Percentiles rank a stretch among this genome's conserved stretches.
Conservation (phyloP, 768 basidiomycete species). For the Suillus americanus region DNA sequence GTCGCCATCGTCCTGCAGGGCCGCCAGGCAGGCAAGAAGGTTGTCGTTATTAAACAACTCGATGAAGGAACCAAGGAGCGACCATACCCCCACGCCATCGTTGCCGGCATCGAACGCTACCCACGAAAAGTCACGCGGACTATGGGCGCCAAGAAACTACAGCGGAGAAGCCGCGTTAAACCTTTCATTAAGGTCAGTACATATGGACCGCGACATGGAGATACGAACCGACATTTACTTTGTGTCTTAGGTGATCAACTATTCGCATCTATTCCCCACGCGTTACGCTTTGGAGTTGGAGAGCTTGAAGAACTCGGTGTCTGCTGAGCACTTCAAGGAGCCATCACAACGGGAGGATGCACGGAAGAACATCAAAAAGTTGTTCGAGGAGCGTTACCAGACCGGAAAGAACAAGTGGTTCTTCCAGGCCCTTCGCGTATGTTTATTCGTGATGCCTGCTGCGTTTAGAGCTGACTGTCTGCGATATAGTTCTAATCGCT, state of each 20-base stretch:
- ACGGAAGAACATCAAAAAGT: constrained; percentile 95
- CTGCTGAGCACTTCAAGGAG: constrained; percentile 95
- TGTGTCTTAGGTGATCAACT: constrained; percentile 78
- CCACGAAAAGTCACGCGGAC: constrained; percentile 96
- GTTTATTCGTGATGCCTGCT: constrained; percentile 14
- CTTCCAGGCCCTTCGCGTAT: constrained; percentile 83
- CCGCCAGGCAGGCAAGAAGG: constrained; percentile 99
- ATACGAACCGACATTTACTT: neutral
- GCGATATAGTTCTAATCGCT: constrained; percentile 35
- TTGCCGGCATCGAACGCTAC: constrained; percentile 98
- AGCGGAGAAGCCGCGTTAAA: constrained; percentile 94
- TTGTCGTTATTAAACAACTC: constrained; percentile 96
- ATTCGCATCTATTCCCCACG: constrained; percentile 98
- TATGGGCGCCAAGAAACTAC: constrained; percentile 96
- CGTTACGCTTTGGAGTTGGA: constrained; percentile 98
- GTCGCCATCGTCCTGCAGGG: constrained; percentile 98
- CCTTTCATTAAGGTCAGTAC: constrained; percentile 94
- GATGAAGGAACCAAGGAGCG: constrained; percentile 97
- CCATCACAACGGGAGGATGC: constrained; percentile 91
- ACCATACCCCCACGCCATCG: constrained; percentile 96
- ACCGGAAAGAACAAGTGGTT: constrained; percentile 98
- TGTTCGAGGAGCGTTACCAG: constrained; percentile 93
- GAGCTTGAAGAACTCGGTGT: constrained; percentile 83
- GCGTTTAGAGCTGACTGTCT: constrained; percentile 7
- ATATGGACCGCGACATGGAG: neutral